phyloP scores from a whole-genome alignment of 371 early-diverging fungal species.

The Mortierella sp. region DNA sequence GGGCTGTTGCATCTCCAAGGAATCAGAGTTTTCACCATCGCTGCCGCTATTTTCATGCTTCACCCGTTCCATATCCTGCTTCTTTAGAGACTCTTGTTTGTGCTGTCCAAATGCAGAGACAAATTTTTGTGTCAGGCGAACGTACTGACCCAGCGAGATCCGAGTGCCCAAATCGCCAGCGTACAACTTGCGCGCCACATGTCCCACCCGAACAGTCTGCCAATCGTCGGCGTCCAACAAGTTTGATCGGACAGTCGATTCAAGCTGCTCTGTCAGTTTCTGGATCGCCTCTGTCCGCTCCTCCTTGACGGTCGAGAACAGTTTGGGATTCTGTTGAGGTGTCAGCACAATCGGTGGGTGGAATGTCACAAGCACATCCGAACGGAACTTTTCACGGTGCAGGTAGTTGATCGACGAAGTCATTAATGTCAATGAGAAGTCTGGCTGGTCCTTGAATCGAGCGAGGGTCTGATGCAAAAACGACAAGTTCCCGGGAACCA shows the following conservation, averaged over 20 bases:
- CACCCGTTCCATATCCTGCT: background rate
- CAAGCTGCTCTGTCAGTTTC: constrained; percentile 42
- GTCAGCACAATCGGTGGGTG: constrained; percentile 51
- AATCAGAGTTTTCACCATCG: constrained; percentile 17
- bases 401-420: constrained; percentile 55
- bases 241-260: constrained; percentile 45
- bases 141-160: constrained; percentile 56
- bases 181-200: constrained; percentile 52
- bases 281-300: constrained; percentile 39
- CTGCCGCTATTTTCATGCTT: background rate
- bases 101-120: constrained; percentile 49
- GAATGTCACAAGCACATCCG: constrained; percentile 53
- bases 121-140: constrained; percentile 48
- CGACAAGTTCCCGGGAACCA: background rate
- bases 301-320: constrained; percentile 36
- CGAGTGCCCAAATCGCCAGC: constrained; percentile 51
- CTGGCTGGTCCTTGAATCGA: constrained; percentile 37
- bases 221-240: constrained; percentile 55
- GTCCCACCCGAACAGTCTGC: constrained; percentile 53
- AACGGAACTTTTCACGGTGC: constrained; percentile 57
- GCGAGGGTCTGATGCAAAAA: constrained; percentile 35
- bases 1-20: constrained; percentile 19
- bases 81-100: constrained; percentile 9
- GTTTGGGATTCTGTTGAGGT: constrained; percentile 41
- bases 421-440: constrained; percentile 50